A percentile compares a stretch with the other conserved stretches of the same genome.
Conservation (phyloP, 2,329 filamentous ascomycete species). For the Golovinomyces cichoracearum region DNA sequence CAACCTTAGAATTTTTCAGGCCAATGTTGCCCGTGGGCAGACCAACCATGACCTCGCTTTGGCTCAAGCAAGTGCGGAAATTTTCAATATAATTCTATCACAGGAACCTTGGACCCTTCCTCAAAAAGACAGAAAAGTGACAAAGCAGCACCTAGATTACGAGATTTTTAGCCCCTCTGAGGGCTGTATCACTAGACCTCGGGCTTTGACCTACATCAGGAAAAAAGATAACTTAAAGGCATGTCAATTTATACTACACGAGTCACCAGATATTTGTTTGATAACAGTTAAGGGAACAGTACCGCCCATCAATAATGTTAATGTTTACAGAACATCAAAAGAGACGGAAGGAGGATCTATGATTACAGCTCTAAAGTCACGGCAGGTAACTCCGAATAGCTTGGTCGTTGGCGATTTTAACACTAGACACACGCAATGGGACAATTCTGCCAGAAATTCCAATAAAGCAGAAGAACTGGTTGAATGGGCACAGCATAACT, state of each 20-base stretch:
- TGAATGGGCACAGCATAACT: not conserved
- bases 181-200: not conserved
- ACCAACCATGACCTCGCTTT: not conserved
- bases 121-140: not conserved
- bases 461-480: not conserved
- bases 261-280: not conserved
- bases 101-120: not conserved
- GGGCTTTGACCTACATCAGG: not conserved
- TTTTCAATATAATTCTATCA: not conserved
- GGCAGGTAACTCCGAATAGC: not conserved
- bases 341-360: not conserved
- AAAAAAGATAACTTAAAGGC: not conserved
- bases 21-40: not conserved
- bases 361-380: not conserved
- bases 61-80: not conserved
- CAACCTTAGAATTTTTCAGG: not conserved
- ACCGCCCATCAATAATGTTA: not conserved
- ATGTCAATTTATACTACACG: not conserved
- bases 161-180: not conserved
- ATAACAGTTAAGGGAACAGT: not conserved
- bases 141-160: not conserved
- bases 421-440: not conserved
- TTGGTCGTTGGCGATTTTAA: not conserved
- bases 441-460: not conserved
- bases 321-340: not conserved